Evolutionary conservation across 148 eudicot genomes (phyloP).

Genomic region (Nepenthes gracilis): DNA sequence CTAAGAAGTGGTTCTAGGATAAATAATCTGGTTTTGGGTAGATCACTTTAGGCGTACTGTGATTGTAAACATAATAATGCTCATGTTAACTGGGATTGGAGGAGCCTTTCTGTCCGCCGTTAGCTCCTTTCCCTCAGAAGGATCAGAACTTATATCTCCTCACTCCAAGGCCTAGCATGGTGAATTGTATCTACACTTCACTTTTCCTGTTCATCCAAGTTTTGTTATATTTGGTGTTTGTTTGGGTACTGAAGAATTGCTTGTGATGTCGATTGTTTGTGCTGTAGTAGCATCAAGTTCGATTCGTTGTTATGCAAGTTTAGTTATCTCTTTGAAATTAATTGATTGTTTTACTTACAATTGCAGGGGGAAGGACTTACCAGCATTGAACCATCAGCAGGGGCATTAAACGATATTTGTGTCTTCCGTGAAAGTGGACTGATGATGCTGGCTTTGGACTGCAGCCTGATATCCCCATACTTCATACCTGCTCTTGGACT

Average conservation of each 20-base stretch:
- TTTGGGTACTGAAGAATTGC: neutral
- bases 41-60: no score
- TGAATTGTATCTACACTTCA: no score
- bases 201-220: neutral
- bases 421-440: slow-evolving; percentile 69
- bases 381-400: slow-evolving; percentile 87
- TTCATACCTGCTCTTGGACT: slow-evolving; percentile 92
- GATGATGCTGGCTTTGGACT: slow-evolving; percentile 73
- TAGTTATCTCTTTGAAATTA: neutral
- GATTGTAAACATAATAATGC: no score
- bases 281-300: neutral
- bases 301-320: neutral
- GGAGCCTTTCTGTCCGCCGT: no score
- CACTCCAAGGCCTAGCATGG: no score
- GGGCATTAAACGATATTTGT: slow-evolving; percentile 78
- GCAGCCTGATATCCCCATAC: slow-evolving; percentile 74
- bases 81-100: no score
- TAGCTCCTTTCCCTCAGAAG: no score
- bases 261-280: no score
- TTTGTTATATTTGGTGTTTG: neutral
- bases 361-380: slow-evolving; percentile 93
- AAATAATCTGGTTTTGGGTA: no score
- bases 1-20: no score
- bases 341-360: neutral
- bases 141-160: no score